phyloP scores from a whole-genome alignment of 1,139 yeast genomes.

The Neolecta irregularis region DNA sequence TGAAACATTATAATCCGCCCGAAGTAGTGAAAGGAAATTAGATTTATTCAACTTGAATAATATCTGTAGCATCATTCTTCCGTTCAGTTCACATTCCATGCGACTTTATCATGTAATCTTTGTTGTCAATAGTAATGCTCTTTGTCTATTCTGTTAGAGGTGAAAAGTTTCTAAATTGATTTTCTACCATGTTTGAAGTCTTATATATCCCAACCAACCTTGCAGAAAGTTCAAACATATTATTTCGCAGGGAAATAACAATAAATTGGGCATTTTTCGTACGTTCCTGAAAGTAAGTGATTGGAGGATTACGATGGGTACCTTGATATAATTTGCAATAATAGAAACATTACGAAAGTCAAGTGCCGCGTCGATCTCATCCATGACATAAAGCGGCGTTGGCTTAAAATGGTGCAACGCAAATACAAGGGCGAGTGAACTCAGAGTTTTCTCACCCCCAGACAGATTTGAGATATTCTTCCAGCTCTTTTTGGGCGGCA shows the following conservation, averaged over 20 bases:
- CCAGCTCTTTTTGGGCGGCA: slow-evolving; percentile 99
- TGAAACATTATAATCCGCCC: no score
- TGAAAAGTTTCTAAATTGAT: background rate
- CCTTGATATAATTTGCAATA: slow-evolving; percentile 86
- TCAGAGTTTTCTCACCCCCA: slow-evolving; percentile 94
- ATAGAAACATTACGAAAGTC: slow-evolving; percentile 94
- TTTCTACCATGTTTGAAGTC: slow-evolving; percentile 52
- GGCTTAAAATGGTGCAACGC: slow-evolving; percentile 94
- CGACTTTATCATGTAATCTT: background rate
- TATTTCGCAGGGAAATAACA: slow-evolving; percentile 85
- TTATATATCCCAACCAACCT: slow-evolving; percentile 92
- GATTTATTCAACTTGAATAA: no score
- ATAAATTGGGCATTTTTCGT: slow-evolving; percentile 94
- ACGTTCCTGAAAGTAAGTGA: slow-evolving; percentile 35
- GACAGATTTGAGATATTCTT: slow-evolving; percentile 84
- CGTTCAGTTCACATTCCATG: no score
- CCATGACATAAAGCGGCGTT: slow-evolving; percentile 96
- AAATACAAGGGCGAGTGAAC: slow-evolving; percentile 89
- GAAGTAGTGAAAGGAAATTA: no score
- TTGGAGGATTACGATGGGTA: background rate
- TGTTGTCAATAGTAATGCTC: slow-evolving; percentile 15
- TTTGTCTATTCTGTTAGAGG: slow-evolving; percentile 10
- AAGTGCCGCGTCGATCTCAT: slow-evolving; percentile 96
- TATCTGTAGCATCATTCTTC: no score
- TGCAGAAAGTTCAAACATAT: slow-evolving; percentile 93